A percentile compares a stretch with the other conserved stretches of the same genome.
phyloP scores from a whole-genome alignment of 331 rosid genomes.

The Dryas integrifolia region DNA sequence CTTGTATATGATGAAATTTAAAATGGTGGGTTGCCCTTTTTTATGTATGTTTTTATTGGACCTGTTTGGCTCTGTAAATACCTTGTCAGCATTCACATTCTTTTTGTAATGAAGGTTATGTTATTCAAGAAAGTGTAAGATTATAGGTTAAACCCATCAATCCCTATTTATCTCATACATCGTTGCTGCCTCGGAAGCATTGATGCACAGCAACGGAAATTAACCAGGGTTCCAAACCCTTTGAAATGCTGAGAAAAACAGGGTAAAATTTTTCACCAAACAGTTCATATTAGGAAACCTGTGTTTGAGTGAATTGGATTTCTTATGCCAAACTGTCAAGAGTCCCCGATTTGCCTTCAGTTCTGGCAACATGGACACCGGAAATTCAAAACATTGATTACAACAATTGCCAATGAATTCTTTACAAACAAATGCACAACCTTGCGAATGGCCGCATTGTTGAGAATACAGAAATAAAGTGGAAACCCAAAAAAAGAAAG shows the following conservation, averaged over 20 bases:
- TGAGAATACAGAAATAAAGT: conserved; percentile 20
- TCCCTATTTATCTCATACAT: not conserved
- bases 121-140: too few relatives aligned
- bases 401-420: conserved; percentile 51
- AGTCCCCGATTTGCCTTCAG: conserved; percentile 14
- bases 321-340: conserved; percentile 9
- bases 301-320: not conserved
- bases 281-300: not conserved
- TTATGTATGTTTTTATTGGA: not conserved
- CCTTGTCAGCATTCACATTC: not conserved
- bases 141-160: too few relatives aligned
- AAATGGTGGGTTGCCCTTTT: conserved; percentile 22
- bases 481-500: not conserved
- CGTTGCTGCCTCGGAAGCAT: too few relatives aligned
- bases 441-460: conserved; percentile 41
- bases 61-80: not conserved
- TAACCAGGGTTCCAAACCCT: too few relatives aligned
- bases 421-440: conserved; percentile 67
- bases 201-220: too few relatives aligned
- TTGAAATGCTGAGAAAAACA: too few relatives aligned
- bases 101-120: too few relatives aligned
- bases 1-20: conserved; percentile 13
- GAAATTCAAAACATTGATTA: conserved; percentile 44
- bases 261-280: too few relatives aligned
- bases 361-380: conserved; percentile 32